These are phyloP conservation scores for Tylopilus vinaceipallidus DNA, from an alignment of 768 basidiomycete species.

Conservation along the genomic window DNA sequence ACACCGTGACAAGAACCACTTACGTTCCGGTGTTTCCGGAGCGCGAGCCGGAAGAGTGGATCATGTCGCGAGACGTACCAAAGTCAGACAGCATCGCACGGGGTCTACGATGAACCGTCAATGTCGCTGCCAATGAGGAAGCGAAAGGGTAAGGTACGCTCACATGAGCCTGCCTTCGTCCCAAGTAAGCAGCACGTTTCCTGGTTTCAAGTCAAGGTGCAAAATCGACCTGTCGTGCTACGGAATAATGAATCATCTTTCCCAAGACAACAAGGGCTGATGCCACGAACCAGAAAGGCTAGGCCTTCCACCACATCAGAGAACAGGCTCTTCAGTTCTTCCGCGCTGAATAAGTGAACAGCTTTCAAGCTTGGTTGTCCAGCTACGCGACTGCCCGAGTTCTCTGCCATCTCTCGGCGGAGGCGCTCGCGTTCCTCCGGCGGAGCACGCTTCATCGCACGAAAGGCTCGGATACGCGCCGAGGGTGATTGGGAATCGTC, in stretches of 20 bases:
- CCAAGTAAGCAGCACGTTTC: slow-evolving; percentile 90
- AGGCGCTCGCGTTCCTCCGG: slow-evolving; percentile 64
- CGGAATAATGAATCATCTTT: slow-evolving; percentile 8
- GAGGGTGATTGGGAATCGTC: slow-evolving; percentile 53
- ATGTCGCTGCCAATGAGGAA: neutral
- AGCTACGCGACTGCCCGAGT: slow-evolving; percentile 19
- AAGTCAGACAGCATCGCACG: slow-evolving; percentile 95
- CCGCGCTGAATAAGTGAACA: slow-evolving; percentile 80
- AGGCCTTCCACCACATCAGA: slow-evolving; percentile 85
- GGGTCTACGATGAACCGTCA: slow-evolving; percentile 49
- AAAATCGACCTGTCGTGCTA: slow-evolving; percentile 83
- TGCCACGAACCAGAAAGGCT: slow-evolving; percentile 68
- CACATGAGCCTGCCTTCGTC: slow-evolving; percentile 84
- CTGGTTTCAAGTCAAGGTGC: slow-evolving; percentile 92
- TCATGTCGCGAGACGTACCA: slow-evolving; percentile 91
- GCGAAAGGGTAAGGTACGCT: slow-evolving; percentile 21
- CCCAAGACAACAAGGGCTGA: neutral
- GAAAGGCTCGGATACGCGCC: slow-evolving; percentile 74
- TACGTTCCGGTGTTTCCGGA: slow-evolving; percentile 96
- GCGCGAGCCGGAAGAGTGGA: slow-evolving; percentile 61
- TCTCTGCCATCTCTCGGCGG: slow-evolving; percentile 47
- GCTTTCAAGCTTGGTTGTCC: slow-evolving; percentile 53
- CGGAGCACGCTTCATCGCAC: slow-evolving; percentile 61
- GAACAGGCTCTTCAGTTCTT: slow-evolving; percentile 81
- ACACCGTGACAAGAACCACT: slow-evolving; percentile 29